Base-by-base conservation (phyloP, 495 filamentous ascomycete species). In the Penicillium tannophilum region DNA sequence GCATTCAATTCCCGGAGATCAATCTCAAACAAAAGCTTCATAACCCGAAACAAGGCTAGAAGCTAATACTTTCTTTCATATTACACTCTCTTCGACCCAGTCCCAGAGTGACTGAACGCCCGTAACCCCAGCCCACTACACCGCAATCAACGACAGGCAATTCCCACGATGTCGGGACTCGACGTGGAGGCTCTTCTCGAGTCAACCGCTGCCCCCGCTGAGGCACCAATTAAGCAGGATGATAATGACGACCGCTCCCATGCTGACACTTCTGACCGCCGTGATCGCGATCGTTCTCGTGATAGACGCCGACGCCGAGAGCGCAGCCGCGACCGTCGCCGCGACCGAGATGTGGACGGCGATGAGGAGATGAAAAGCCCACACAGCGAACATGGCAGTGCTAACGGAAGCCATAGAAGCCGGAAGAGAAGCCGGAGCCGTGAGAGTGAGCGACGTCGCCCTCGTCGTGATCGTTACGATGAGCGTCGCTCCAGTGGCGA, bases 111-210 rank as follows among this genome's bases (percentile, higher is more conserved):
- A 82, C 66, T 70, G 58, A 69, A 66, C 71, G 24, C 39, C 57
- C 70, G 54, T 54, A 58, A 65, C 19, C 4, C 66, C 52, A 12
- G 16, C 1, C 11, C 11, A 59, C 39, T 57, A 31, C 56, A 66
- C 63, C 59, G 61, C 61, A 55, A 48, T 31, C 56, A 56, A 58
- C 47, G 30, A 50, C 59, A 59, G 52, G 23, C 52, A 43, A 10
- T 33, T 26, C n/a, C 26, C 64, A 78, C 65, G 49, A 97, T 97
- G 92, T 93, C 92, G 72, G 88, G 88, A 76, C 82, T 95, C 69
- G 91, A 96, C 72, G 91, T 96, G 65, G 92, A 97, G 83, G 92
- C 92, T 66, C 87, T 97, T 59, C 84, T 97, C 66, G 93, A 96
- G 77, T 91, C 90, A 35, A 92, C 92, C 63, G 92, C 92, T 42